phyloP scores from a whole-genome alignment of 768 basidiomycete genomes.

The Phanerodontia chrysosporium region DNA sequence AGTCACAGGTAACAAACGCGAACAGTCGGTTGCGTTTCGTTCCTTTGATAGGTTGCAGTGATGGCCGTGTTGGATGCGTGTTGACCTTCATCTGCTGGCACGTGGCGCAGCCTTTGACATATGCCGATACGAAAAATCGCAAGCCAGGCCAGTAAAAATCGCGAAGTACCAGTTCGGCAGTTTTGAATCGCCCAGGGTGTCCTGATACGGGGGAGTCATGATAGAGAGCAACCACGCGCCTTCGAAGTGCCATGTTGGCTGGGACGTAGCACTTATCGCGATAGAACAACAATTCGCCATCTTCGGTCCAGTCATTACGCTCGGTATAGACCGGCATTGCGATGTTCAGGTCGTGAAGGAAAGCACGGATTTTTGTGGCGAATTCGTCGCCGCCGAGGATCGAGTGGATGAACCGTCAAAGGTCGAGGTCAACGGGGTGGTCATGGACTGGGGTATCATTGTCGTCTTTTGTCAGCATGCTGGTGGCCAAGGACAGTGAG shows the following conservation, averaged over 20 bases:
- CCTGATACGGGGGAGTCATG: constrained; percentile 24
- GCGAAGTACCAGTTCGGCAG: constrained; percentile 17
- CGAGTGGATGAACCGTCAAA: too few species aligned
- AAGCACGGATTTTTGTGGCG: constrained; percentile 12
- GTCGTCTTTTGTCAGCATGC: background rate
- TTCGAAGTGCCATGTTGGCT: background rate
- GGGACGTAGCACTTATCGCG: constrained; percentile 1
- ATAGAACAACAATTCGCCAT: background rate
- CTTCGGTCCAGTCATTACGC: background rate
- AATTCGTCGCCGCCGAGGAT: too few species aligned
- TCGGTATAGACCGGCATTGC: constrained; percentile 9
- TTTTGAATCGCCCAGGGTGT: constrained; percentile 26
- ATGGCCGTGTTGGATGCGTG: background rate
- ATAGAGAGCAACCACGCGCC: constrained; percentile 5
- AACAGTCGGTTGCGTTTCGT: background rate
- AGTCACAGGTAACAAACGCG: constrained; percentile 22
- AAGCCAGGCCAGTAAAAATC: constrained; percentile 30
- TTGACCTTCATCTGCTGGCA: constrained; percentile 26
- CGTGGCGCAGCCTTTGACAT: constrained; percentile 24
- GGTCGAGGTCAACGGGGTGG: too few species aligned
- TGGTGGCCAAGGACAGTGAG: background rate
- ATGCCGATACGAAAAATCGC: constrained; percentile 14
- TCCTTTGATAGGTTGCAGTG: constrained; percentile 8
- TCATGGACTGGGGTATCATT: too few species aligned
- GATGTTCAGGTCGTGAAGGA: constrained; percentile 18